A percentile compares a stretch with the other conserved stretches of the same genome.
Conservation (phyloP, 805 yeast genomes). For the Candida ipomoeae region DNA sequence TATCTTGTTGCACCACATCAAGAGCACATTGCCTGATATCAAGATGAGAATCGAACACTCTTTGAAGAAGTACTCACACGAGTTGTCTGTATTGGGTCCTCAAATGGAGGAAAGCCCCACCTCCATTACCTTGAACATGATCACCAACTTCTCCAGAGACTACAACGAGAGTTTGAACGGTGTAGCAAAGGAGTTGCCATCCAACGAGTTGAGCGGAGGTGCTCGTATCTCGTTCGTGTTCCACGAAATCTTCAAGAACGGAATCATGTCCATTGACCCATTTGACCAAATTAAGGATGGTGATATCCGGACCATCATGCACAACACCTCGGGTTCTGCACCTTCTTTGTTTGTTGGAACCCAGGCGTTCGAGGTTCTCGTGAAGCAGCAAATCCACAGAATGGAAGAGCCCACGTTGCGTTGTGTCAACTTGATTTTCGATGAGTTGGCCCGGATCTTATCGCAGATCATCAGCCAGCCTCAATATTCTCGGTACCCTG, state of each 20-base stretch:
- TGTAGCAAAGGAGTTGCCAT: conserved; percentile 82
- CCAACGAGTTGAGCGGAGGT: conserved; percentile 93
- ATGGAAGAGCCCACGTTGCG: conserved; percentile 91
- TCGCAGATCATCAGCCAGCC: conserved; percentile 80
- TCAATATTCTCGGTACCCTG: conserved; percentile 85
- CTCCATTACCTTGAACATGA: conserved; percentile 82
- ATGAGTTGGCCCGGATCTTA: conserved; percentile 87
- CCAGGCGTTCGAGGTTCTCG: conserved; percentile 93
- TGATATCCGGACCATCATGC: conserved; percentile 94
- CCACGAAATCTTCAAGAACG: conserved; percentile 93
- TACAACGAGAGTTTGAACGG: conserved; percentile 90
- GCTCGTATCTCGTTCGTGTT: conserved; percentile 96
- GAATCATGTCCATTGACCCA: conserved; percentile 88
- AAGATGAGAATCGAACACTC: conserved; percentile 85
- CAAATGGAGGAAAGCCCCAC: conserved; percentile 86
- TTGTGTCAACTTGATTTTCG: conserved; percentile 86
- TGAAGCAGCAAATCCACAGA: conserved; percentile 68
- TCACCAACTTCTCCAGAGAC: conserved; percentile 89
- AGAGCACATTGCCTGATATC: conserved; percentile 70
- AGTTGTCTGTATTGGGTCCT: conserved; percentile 73
- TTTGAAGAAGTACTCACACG: conserved; percentile 72
- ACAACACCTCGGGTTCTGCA: conserved; percentile 92
- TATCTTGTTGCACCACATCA: conserved; percentile 83
- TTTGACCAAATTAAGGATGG: conserved; percentile 94
- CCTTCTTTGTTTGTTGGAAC: conserved; percentile 97